A percentile compares a stretch with the other conserved stretches of the same genome.
These are phyloP conservation scores for Vachellia pachyceras DNA, from an alignment of 306 rosid species.

Conservation along the genomic window DNA sequence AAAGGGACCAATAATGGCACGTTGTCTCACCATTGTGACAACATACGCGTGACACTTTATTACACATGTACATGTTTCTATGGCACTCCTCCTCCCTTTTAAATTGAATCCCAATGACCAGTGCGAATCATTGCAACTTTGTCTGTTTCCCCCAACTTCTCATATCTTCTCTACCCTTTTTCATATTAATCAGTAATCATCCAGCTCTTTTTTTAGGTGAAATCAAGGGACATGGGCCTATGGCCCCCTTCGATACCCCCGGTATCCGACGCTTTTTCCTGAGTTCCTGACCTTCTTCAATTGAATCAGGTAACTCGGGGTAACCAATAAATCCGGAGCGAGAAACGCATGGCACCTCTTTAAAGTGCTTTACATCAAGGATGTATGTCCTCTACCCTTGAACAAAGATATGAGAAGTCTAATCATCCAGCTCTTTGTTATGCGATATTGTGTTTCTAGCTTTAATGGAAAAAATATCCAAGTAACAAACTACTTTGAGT, in stretches of 20 bases:
- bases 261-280: too few relatives aligned
- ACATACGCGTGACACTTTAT: not conserved
- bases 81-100: not conserved
- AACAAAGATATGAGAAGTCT: too few relatives aligned
- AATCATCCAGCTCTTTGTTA: not conserved
- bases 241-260: too few relatives aligned
- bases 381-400: too few relatives aligned
- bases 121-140: not conserved
- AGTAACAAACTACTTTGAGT: not conserved
- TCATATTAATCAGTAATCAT: not conserved
- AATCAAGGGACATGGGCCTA: too few relatives aligned
- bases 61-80: not conserved
- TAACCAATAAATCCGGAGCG: too few relatives aligned
- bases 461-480: not conserved
- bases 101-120: not conserved
- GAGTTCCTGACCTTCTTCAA: too few relatives aligned
- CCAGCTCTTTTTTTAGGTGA: too few relatives aligned
- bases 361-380: too few relatives aligned
- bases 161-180: not conserved
- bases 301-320: too few relatives aligned
- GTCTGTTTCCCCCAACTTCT: not conserved
- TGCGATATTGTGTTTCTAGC: not conserved
- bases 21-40: not conserved
- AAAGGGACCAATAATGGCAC: too few relatives aligned
- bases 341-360: too few relatives aligned